These are phyloP conservation scores for Bruguiera parviflora DNA, from an alignment of 345 rosid species.

Conservation along the genomic window DNA sequence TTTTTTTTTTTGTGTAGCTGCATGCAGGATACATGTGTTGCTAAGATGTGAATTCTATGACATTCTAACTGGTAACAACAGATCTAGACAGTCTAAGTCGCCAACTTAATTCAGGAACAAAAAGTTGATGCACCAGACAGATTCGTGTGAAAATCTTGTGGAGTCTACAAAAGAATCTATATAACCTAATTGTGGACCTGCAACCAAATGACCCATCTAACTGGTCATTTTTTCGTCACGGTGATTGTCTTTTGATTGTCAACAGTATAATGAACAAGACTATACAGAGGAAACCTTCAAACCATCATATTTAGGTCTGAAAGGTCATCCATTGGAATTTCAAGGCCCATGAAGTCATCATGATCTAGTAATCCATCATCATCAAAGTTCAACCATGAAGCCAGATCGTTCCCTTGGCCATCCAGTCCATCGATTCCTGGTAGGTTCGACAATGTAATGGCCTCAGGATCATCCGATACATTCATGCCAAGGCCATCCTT, in stretches of 20 bases:
- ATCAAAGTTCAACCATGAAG: constrained; percentile 91
- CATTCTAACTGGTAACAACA: constrained; percentile 47
- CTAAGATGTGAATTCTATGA: constrained; percentile 44
- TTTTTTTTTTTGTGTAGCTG: constrained; percentile 32
- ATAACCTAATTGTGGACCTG: constrained; percentile 51
- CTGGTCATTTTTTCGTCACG: constrained; percentile 54
- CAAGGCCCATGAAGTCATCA: constrained; percentile 82
- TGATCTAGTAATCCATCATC: constrained; percentile 84
- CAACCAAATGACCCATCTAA: constrained; percentile 42
- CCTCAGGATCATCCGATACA: constrained; percentile 59
- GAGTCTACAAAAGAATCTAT: constrained; percentile 70
- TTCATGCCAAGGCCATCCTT: constrained; percentile 56
- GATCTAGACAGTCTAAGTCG: constrained; percentile 54
- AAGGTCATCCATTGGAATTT: constrained; percentile 99
- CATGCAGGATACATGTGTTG: constrained; percentile 46
- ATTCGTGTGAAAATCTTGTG: constrained; percentile 50
- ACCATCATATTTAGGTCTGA: constrained; percentile 95
- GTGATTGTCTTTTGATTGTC: constrained; percentile 40
- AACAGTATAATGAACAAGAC: constrained; percentile 78
- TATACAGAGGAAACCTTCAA: constrained; percentile 71
- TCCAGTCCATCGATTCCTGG: constrained; percentile 59
- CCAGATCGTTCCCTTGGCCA: constrained; percentile 71
- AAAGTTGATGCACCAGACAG: constrained; percentile 38
- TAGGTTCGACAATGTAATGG: constrained; percentile 63
- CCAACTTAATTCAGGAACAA: constrained; percentile 53